Conservation (phyloP, 371 early-diverging fungal genomes). For the Rhizopus microsporus region DNA sequence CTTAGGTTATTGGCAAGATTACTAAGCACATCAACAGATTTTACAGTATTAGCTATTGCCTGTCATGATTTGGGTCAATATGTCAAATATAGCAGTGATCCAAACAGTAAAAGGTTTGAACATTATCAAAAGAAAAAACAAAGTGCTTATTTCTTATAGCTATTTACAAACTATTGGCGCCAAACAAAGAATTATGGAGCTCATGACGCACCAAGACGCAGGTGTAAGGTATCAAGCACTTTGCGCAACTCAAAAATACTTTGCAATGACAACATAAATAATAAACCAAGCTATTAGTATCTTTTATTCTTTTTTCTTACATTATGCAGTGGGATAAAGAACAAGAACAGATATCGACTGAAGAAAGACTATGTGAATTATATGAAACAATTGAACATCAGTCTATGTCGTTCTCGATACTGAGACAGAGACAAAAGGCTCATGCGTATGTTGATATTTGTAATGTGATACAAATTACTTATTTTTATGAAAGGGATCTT, state of each 20-base stretch:
- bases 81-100: conserved; percentile 76
- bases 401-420: too few relatives aligned
- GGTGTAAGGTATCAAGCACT: conserved; percentile 93
- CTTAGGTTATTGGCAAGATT: conserved; percentile 65
- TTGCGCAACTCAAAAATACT: conserved; percentile 83
- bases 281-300: background rate
- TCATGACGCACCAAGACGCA: conserved; percentile 84
- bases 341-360: background rate
- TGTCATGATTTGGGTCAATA: conserved; percentile 94
- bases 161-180: conserved; percentile 87
- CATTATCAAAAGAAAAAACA: background rate
- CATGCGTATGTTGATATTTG: too few relatives aligned
- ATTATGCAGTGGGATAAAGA: background rate
- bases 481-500: too few relatives aligned
- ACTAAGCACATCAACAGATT: conserved; percentile 63
- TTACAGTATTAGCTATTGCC: conserved; percentile 81
- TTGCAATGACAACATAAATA: conserved; percentile 2
- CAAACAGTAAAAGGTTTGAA: conserved; percentile 70
- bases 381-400: too few relatives aligned
- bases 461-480: too few relatives aligned
- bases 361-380: too few relatives aligned
- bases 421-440: too few relatives aligned
- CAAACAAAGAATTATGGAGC: conserved; percentile 92
- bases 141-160: conserved; percentile 36
- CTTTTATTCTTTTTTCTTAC: background rate